Base-by-base conservation (phyloP, 2,329 filamentous ascomycete genomes). In the Falciphora oryzae region DNA sequence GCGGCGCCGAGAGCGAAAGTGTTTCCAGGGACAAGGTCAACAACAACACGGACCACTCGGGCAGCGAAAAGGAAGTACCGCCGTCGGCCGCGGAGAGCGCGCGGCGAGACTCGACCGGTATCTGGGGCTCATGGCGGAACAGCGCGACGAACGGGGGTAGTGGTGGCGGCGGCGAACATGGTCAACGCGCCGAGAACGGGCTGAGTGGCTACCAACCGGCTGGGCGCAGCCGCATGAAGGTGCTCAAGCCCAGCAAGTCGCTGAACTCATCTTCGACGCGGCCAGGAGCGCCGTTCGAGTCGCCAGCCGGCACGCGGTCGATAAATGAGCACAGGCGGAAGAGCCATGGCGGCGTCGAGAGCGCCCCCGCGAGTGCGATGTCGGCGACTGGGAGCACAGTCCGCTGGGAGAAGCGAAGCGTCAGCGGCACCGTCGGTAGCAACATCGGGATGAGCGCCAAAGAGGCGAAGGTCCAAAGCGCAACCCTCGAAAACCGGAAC, bases 171-270 rank as follows among this genome's bases (percentile, higher is more conserved):
- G 88, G 89, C 57, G 81, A 80, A 71, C 77, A 79, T 13, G 28
- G 78, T 13, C 73, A 75, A n/a, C 83, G 80, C 65, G n/a, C 29
- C 16, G 85, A 86, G 67, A 80, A 77, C 68, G 76, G 77, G 64
- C 75, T 85, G 68, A 88, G 86, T 70, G 87, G 88, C 31, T 92
- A 92, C 72, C 89, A 92, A 73, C 89, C 88, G 70, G 81, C 88
- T 68, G 77, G 86, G 72, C 81, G 87, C 25, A 78, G 83, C 22
- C 85, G 90, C 62, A 98, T 98, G 90, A 98, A 97, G 79, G 89
- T 97, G 1, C 81, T 98, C 63, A 92, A 93, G 72, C 88, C 94
- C 1, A 84, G 83, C 65, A 95, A 92, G 74, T 81, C 88, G 7
- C 77, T 78, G 4, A 18, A 27, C 44, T 84, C 88, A 0, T 78